These are phyloP conservation scores for Pelargonium myrrhifolium DNA, from an alignment of 441 rosid species.

Conservation along the genomic window DNA sequence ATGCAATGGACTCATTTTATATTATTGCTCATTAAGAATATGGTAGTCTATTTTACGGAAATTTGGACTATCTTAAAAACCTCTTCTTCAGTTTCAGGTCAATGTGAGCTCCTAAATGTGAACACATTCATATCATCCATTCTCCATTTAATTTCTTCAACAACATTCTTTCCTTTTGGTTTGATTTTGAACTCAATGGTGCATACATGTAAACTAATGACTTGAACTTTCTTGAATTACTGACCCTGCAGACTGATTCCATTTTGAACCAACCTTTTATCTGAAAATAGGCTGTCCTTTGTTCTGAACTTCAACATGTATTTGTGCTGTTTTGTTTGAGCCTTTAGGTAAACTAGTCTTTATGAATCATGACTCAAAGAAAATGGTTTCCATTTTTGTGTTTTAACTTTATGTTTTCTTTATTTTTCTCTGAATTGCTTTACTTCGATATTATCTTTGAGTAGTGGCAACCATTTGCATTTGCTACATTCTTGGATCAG, in stretches of 20 bases:
- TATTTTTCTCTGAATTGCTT: neutral
- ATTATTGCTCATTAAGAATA: too few species aligned
- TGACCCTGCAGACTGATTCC: too few species aligned
- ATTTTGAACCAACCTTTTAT: too few species aligned
- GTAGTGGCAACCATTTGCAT: conserved; percentile 23
- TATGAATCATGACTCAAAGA: neutral
- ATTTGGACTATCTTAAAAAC: too few species aligned
- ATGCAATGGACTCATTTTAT: too few species aligned
- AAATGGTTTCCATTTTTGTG: neutral
- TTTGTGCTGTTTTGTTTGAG: neutral
- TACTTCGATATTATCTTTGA: conserved; percentile 2
- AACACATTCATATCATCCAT: neutral
- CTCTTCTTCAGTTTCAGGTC: too few species aligned
- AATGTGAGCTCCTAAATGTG: too few species aligned
- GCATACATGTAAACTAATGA: neutral
- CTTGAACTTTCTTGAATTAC: neutral
- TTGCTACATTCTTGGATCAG: conserved; percentile 22
- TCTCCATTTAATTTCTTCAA: neutral
- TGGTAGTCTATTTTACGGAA: too few species aligned
- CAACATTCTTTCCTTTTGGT: neutral
- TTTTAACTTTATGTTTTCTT: neutral
- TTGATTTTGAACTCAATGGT: neutral
- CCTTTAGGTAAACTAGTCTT: neutral
- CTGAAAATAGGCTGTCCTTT: too few species aligned
- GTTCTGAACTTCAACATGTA: too few species aligned